Evolutionary conservation across 805 yeast species (phyloP), one percentile per base, ranked within the genome.

Genomic region (Cyberlindnera euphorbiae): DNA sequence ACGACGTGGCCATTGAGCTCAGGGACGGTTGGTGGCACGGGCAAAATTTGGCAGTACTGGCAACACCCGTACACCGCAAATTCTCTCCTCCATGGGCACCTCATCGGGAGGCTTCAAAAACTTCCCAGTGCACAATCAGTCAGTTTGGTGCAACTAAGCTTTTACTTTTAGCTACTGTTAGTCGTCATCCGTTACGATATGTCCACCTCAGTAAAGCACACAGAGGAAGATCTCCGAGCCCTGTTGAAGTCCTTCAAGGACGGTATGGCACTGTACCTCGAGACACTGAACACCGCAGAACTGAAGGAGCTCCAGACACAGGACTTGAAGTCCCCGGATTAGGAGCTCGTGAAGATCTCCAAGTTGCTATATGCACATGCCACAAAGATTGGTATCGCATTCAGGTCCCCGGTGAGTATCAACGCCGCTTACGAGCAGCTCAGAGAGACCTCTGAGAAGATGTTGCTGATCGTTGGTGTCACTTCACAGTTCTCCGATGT

Each of bases 331-430:
- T 46, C 62, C 6, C 81, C 85, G 4, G 46, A 75, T 8, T 63
- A 59, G 6, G 95, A 86, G 48, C 49, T 84, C 12, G 56, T 52
- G 5, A 87, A 86, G 53, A 50, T 83, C 6, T 55, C 75, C 14
- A 67, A 72, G 39, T 61, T 86, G 26, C 64, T 81, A 8, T 78
- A 70, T 55, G 88, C 95, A 1, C 88, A 84, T 53, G 67, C 81
- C 3, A 86, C 95, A 3, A 85, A 85, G 54, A 63, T 84, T 6
- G 89, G 88, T 2, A 69, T 82, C 18, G 73, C 81, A 0, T 82
- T 77, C 62, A 77, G 75, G 48, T 79, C 84, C 3, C 77, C 78
- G 2, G 67, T 73, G 28, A 60, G 66, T 16, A 52, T 59, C 0
- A 64, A 63, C 32, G 76, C 82, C 1, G 78, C 80, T 1, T 63